phyloP scores from a whole-genome alignment of 441 rosid species.

The Theobroma grandiflorum region DNA sequence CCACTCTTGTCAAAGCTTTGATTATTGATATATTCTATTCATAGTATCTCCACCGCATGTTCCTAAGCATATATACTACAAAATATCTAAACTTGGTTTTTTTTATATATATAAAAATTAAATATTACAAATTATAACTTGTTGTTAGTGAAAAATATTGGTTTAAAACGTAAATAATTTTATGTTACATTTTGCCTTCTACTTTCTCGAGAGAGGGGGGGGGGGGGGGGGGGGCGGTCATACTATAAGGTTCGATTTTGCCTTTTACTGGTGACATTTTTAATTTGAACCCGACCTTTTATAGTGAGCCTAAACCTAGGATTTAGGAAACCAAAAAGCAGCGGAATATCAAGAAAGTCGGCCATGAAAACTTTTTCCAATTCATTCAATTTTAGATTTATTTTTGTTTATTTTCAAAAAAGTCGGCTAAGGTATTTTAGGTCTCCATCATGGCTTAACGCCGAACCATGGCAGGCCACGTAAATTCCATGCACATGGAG shows the following conservation, averaged over 20 bases:
- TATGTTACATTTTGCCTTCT: no score
- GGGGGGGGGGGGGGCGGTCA: no score
- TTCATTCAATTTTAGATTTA: background rate
- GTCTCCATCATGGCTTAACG: background rate
- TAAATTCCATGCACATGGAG: conserved; percentile 7
- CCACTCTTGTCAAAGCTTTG: background rate
- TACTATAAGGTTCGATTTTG: background rate
- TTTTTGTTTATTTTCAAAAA: background rate
- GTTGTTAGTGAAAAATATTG: no score
- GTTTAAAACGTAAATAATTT: no score
- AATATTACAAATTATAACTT: no score
- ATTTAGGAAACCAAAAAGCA: background rate
- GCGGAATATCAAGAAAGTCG: conserved; percentile 9
- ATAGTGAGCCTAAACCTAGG: background rate
- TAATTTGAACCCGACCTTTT: background rate
- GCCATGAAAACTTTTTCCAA: background rate
- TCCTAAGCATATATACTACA: background rate
- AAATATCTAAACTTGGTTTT: no score
- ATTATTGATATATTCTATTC: background rate
- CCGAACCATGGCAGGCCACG: conserved; percentile 32
- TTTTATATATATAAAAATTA: no score
- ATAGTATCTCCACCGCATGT: background rate
- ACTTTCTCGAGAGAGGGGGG: background rate
- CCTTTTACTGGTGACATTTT: background rate
- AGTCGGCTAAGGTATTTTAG: conserved; percentile 36